Conservation (phyloP, 352 stramenopile genomes). For the Elongisporangium anandrum region DNA sequence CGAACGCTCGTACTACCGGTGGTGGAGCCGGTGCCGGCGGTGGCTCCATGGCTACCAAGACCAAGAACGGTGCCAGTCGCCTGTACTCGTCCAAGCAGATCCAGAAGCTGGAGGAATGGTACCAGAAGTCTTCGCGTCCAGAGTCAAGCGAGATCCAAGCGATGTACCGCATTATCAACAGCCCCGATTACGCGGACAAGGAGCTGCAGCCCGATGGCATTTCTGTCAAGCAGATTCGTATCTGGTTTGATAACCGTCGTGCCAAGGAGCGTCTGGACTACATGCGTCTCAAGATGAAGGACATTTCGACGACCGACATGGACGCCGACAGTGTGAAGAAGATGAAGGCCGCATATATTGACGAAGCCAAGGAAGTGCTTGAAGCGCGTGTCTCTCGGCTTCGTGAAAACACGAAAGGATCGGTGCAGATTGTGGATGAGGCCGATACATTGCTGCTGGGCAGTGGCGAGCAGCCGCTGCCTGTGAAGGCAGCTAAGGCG, state of each 20-base stretch:
- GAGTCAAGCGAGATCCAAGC: constrained; percentile 84
- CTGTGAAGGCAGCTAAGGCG: constrained; percentile 28
- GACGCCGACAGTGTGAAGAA: constrained; percentile 82
- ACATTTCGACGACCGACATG: constrained; percentile 80
- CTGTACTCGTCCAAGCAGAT: constrained; percentile 87
- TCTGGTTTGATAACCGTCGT: constrained; percentile 86
- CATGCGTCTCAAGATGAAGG: constrained; percentile 89
- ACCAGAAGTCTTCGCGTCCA: constrained; percentile 74
- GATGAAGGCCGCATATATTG: constrained; percentile 86
- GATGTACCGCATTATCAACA: constrained; percentile 90
- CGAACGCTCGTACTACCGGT: constrained; percentile 24
- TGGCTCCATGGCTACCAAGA: constrained; percentile 22
- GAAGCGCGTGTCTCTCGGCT: constrained; percentile 77
- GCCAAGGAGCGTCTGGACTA: constrained; percentile 85
- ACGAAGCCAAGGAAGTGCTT: constrained; percentile 85
- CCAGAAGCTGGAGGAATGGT: constrained; percentile 87
- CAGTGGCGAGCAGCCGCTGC: constrained; percentile 39
- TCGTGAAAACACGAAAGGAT: constrained; percentile 68
- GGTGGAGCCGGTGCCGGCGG: too few species aligned
- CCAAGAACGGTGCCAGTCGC: constrained; percentile 74
- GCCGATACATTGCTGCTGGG: constrained; percentile 64
- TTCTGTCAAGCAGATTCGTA: constrained; percentile 84
- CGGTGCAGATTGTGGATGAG: constrained; percentile 75
- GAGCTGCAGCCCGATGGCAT: constrained; percentile 85
- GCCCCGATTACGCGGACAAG: constrained; percentile 72